Conservation (phyloP, 768 basidiomycete species). For the Tulasnella sp. region DNA sequence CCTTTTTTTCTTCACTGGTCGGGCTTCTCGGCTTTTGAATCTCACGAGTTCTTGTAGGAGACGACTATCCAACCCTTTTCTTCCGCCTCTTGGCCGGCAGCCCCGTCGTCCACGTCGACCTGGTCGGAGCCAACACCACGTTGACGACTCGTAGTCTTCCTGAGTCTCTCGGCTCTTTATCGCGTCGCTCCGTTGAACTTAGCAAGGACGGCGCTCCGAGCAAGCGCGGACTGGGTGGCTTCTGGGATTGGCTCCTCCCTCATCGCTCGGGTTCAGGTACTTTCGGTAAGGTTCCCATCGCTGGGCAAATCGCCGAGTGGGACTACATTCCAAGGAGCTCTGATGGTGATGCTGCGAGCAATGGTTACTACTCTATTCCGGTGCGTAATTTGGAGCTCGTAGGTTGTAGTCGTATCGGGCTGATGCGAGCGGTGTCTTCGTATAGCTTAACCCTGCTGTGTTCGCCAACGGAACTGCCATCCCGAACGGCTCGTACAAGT, state of each 20-base stretch:
- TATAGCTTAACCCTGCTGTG: neutral
- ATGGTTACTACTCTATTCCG: neutral
- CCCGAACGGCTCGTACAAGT: neutral
- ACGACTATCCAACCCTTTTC: neutral
- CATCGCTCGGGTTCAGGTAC: too few species aligned
- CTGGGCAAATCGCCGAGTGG: neutral
- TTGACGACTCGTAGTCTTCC: neutral
- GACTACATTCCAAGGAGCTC: neutral
- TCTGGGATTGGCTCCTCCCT: too few species aligned
- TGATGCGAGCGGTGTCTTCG: neutral
- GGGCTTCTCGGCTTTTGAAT: neutral
- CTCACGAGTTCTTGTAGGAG: neutral
- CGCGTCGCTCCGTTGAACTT: too few species aligned
- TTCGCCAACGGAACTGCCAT: too few species aligned
- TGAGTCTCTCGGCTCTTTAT: neutral
- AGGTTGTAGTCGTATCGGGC: neutral
- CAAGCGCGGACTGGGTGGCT: too few species aligned
- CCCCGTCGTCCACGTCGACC: slow-evolving; percentile 6
- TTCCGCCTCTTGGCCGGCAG: slow-evolving; percentile 10
- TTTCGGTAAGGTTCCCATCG: neutral
- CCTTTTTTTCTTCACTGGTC: neutral
- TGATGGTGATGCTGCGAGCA: neutral
- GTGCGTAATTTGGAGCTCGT: neutral
- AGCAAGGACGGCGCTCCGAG: too few species aligned
- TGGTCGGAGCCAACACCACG: neutral